These are phyloP conservation scores for Bipolaris oryzae DNA, from an alignment of 2,329 filamentous ascomycete genomes.

Conservation along the genomic window DNA sequence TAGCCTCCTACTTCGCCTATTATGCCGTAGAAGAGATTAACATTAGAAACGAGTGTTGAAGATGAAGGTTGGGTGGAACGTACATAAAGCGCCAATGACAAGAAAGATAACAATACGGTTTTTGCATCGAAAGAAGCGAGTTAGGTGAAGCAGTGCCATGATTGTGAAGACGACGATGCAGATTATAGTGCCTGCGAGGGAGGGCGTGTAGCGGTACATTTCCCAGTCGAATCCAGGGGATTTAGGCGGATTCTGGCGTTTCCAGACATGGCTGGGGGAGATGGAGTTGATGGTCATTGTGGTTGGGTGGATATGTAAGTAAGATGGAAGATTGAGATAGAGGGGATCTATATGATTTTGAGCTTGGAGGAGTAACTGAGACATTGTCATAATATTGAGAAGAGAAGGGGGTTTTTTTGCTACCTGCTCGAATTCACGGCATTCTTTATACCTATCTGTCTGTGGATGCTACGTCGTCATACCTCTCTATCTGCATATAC, in stretches of 20 bases:
- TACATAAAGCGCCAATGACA: slow-evolving; percentile 37
- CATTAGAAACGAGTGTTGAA: no score
- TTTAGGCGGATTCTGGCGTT: slow-evolving; percentile 28
- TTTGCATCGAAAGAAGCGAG: slow-evolving; percentile 24
- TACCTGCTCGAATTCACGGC: no score
- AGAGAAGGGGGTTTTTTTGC: no score
- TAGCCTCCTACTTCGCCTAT: slow-evolving; percentile 53
- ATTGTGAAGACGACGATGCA: slow-evolving; percentile 31
- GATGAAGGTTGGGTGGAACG: no score
- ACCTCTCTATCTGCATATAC: no score
- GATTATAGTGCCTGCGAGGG: slow-evolving; percentile 33
- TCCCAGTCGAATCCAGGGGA: slow-evolving; percentile 36
- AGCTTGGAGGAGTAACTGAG: no score
- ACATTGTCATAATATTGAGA: no score
- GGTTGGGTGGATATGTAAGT: neutral
- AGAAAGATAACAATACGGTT: slow-evolving; percentile 35
- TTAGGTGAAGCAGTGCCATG: slow-evolving; percentile 29
- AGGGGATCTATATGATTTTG: neutral
- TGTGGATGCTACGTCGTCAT: no score
- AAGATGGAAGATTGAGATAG: neutral
- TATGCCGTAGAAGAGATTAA: no score
- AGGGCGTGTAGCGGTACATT: slow-evolving; percentile 44
- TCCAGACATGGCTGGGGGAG: slow-evolving; percentile 14
- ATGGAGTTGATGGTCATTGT: neutral
- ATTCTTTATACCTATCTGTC: no score